Evolutionary conservation across 257 asterid species (phyloP).

Genomic region (Pogostemon cablin): DNA sequence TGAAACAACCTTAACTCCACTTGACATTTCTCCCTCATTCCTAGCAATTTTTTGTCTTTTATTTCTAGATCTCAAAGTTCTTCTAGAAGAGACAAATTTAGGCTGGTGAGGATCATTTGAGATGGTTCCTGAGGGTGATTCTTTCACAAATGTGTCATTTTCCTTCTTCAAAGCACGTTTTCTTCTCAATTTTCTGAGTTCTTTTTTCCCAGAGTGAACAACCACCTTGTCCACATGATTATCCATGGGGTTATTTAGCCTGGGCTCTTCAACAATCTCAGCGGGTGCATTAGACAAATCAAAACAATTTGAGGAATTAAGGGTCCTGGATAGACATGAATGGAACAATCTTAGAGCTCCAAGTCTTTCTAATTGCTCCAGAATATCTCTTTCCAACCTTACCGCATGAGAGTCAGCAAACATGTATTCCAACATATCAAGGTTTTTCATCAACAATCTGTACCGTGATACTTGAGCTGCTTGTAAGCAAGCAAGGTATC

Average conservation of each 20-base stretch:
- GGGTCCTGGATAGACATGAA: slow-evolving; percentile 54
- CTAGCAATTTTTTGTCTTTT: slow-evolving; percentile 54
- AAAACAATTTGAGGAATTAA: slow-evolving; percentile 37
- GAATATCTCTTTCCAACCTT: slow-evolving; percentile 70
- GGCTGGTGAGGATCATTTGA: slow-evolving; percentile 30
- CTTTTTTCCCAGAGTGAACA: slow-evolving; percentile 59
- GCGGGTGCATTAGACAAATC: slow-evolving; percentile 35
- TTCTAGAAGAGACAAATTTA: slow-evolving; percentile 36
- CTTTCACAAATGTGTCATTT: slow-evolving; percentile 26
- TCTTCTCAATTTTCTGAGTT: slow-evolving; percentile 60
- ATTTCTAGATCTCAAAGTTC: slow-evolving; percentile 38
- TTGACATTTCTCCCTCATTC: slow-evolving; percentile 79
- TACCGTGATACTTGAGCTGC: slow-evolving; percentile 51
- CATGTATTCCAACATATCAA: slow-evolving; percentile 63
- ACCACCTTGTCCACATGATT: slow-evolving; percentile 41
- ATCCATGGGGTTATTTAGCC: slow-evolving; percentile 32
- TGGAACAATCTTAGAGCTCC: slow-evolving; percentile 79
- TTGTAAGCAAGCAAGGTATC: slow-evolving; percentile 41
- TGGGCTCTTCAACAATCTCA: slow-evolving; percentile 45
- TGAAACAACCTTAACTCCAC: slow-evolving; percentile 78
- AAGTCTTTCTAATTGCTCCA: slow-evolving; percentile 67
- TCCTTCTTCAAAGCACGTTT: slow-evolving; percentile 39
- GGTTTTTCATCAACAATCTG: slow-evolving; percentile 68
- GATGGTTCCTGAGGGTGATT: slow-evolving; percentile 23
- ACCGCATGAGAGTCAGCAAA: slow-evolving; percentile 54